Percentiles rank a stretch among this genome's conserved stretches.
Conservation (phyloP, 352 stramenopile genomes). For the Phytophthora pluvialis region DNA sequence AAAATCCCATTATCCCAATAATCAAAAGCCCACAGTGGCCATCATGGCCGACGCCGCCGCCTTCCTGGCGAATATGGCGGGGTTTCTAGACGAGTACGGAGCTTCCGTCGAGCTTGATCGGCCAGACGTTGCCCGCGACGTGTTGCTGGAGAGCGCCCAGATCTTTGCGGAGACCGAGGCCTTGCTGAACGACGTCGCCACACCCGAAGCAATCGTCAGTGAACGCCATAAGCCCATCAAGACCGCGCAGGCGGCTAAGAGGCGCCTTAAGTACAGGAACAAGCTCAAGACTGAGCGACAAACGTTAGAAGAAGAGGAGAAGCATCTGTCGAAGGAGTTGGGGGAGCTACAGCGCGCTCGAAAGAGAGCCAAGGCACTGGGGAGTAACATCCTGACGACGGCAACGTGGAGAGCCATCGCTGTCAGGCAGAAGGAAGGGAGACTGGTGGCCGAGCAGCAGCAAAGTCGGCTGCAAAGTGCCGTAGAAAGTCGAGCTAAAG, state of each 20-base stretch:
- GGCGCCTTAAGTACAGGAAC: slow-evolving; percentile 33
- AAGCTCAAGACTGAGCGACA: slow-evolving; percentile 36
- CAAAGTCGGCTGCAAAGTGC: slow-evolving; percentile 21
- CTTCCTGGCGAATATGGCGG: slow-evolving; percentile 11
- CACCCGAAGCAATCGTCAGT: neutral
- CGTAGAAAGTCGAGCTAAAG: slow-evolving; percentile 21
- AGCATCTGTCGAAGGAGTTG: slow-evolving; percentile 19
- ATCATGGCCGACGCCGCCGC: slow-evolving; percentile 9
- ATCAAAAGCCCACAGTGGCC: neutral
- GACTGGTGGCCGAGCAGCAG: slow-evolving; percentile 32
- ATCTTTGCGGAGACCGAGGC: slow-evolving; percentile 29
- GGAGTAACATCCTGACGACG: neutral
- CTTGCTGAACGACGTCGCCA: neutral
- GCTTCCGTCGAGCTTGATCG: neutral
- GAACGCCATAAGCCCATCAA: neutral
- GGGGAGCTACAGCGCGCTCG: slow-evolving; percentile 11
- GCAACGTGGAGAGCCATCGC: slow-evolving; percentile 29
- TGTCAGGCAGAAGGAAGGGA: slow-evolving; percentile 30
- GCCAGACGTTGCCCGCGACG: neutral
- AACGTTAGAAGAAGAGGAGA: slow-evolving; percentile 27
- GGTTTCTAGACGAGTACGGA: slow-evolving; percentile 11
- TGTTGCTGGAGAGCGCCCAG: slow-evolving; percentile 15
- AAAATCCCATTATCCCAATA: neutral
- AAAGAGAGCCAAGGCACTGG: slow-evolving; percentile 16
- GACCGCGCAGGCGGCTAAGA: slow-evolving; percentile 21